Percentiles rank a stretch among this genome's conserved stretches.
These are phyloP conservation scores for Metschnikowia corniflorae DNA, from an alignment of 805 yeast genomes.

Conservation along the genomic window DNA sequence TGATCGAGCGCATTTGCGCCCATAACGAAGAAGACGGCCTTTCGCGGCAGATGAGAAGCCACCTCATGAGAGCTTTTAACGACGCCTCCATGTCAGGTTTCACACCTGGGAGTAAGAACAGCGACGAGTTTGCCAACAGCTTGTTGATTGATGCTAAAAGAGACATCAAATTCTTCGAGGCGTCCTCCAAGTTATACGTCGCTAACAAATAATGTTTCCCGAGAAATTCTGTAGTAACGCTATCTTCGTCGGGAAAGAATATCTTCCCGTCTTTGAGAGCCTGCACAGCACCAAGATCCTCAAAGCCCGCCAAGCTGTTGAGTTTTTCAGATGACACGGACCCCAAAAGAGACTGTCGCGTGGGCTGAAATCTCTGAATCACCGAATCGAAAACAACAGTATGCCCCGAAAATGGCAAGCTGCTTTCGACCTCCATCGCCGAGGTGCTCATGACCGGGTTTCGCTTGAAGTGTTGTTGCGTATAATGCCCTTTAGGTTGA, in stretches of 20 bases:
- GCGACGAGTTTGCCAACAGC: constrained; percentile 13
- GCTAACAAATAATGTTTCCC: constrained; percentile 25
- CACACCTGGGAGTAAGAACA: constrained; percentile 1
- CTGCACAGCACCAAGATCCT: constrained; percentile 3
- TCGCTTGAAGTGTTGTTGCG: constrained; percentile 13
- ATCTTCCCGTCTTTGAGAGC: constrained; percentile 14
- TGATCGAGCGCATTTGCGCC: constrained; percentile 12
- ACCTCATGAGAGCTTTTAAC: constrained; percentile 23
- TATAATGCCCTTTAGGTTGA: neutral
- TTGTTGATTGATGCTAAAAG: constrained; percentile 21
- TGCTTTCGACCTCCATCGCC: constrained; percentile 35
- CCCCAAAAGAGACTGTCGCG: constrained; percentile 10
- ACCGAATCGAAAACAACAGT: neutral
- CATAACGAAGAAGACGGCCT: constrained; percentile 20
- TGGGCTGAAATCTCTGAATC: constrained; percentile 8
- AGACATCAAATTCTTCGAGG: constrained; percentile 16
- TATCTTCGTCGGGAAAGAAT: constrained; percentile 11
- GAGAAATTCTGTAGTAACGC: constrained; percentile 12
- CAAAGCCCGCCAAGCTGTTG: constrained; percentile 10
- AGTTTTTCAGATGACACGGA: neutral
- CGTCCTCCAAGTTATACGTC: constrained; percentile 21
- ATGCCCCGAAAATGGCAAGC: constrained; percentile 9
- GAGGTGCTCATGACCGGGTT: constrained; percentile 29
- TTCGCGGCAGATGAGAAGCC: constrained; percentile 33
- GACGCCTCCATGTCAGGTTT: constrained; percentile 19